A percentile compares a stretch with the other conserved stretches of the same genome.
These are phyloP conservation scores for Aspergillus biplanus DNA, from an alignment of 495 filamentous ascomycete genomes.

Conservation along the genomic window DNA sequence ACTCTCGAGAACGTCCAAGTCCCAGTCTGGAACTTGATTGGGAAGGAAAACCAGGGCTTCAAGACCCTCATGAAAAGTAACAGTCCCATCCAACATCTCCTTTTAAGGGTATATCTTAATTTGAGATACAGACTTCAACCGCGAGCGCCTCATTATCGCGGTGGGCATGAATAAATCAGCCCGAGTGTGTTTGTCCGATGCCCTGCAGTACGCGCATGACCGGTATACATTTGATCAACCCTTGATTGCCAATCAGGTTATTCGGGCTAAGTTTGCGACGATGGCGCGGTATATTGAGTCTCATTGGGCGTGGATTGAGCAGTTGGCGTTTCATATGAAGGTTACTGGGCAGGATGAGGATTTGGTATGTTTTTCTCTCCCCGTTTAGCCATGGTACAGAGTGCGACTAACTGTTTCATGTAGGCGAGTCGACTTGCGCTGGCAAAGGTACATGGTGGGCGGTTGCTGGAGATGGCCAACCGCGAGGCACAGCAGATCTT, in stretches of 20 bases:
- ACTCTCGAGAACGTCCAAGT: not conserved
- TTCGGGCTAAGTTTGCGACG: not conserved
- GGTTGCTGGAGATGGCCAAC: not conserved
- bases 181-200: not conserved
- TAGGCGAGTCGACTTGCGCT: not conserved
- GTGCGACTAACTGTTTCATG: too few relatives aligned
- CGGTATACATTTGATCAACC: not conserved
- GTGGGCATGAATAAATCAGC: not conserved
- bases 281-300: constrained; percentile 8
- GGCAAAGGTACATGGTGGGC: constrained; percentile 3
- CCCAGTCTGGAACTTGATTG: not conserved
- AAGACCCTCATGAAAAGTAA: not conserved
- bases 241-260: not conserved
- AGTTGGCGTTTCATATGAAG: constrained; percentile 1
- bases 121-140: not conserved
- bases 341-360: not conserved
- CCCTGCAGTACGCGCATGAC: not conserved
- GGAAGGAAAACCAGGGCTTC: not conserved
- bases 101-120: not conserved
- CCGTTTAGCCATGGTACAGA: too few relatives aligned
- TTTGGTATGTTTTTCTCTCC: too few relatives aligned
- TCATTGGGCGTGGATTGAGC: constrained; percentile 8
- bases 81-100: too few relatives aligned
- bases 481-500: constrained; percentile 8
- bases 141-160: not conserved